Percentiles rank a stretch among this genome's conserved stretches.
These are phyloP conservation scores for Linum usitatissimum DNA, from an alignment of 345 rosid species.

Conservation along the genomic window DNA sequence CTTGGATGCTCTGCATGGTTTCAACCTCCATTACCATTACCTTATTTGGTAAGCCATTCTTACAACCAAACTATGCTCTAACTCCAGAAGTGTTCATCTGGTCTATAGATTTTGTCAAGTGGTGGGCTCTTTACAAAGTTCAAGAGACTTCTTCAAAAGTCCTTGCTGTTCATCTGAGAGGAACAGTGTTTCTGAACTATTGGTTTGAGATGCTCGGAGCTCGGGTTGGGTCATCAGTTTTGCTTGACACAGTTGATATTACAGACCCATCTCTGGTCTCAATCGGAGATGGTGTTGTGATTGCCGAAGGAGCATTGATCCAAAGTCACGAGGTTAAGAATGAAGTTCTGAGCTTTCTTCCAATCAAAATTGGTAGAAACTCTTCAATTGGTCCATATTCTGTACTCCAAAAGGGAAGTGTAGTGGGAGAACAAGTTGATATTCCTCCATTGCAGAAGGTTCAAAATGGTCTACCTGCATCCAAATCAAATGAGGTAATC, in stretches of 20 bases:
- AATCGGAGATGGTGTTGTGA: slow-evolving; percentile 48
- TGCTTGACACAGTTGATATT: slow-evolving; percentile 47
- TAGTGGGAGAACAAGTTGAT: slow-evolving; percentile 33
- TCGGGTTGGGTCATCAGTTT: slow-evolving; percentile 45
- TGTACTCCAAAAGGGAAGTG: slow-evolving; percentile 50
- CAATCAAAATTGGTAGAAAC: slow-evolving; percentile 37
- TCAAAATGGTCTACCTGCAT: slow-evolving; percentile 27
- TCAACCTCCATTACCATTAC: slow-evolving; percentile 32
- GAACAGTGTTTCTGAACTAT: slow-evolving; percentile 47
- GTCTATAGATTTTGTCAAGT: slow-evolving; percentile 48
- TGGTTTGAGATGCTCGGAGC: slow-evolving; percentile 67
- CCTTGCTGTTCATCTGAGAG: slow-evolving; percentile 51
- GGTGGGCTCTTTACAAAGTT: slow-evolving; percentile 68
- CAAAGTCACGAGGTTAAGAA: slow-evolving; percentile 57
- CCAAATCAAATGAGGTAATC: slow-evolving; percentile 19
- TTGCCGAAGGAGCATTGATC: slow-evolving; percentile 52
- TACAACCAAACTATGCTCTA: slow-evolving; percentile 43
- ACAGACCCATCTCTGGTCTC: slow-evolving; percentile 57
- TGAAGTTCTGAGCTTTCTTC: slow-evolving; percentile 37
- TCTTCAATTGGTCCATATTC: slow-evolving; percentile 52
- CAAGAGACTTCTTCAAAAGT: slow-evolving; percentile 48
- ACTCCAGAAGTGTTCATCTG: slow-evolving; percentile 40
- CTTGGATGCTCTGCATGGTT: slow-evolving; percentile 52
- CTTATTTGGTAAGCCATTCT: slow-evolving; percentile 45
- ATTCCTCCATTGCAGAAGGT: slow-evolving; percentile 41